Percentiles rank a stretch among this genome's conserved stretches.
Conservation (phyloP, 23 red algal genomes). For the Chondrus crispus region DNA sequence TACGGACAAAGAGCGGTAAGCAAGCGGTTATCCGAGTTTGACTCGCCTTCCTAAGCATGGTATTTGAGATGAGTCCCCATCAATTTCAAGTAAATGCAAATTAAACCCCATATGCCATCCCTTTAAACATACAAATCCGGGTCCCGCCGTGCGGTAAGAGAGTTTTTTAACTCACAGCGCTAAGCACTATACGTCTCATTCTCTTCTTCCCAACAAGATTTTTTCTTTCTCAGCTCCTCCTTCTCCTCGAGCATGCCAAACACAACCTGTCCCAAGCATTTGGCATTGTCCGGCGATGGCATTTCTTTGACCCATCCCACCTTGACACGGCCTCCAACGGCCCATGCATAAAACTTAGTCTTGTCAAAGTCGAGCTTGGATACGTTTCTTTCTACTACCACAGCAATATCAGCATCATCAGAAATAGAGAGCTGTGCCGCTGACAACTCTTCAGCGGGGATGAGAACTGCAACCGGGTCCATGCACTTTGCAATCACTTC, state of each 20-base stretch:
- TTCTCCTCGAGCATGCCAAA: conserved; percentile 45
- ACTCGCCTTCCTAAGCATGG: too few relatives aligned
- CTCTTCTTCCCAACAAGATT: conserved; percentile 67
- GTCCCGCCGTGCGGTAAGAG: too few relatives aligned
- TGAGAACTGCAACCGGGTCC: conserved; percentile 36
- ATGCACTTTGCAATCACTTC: not conserved
- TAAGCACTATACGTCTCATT: conserved; percentile 33
- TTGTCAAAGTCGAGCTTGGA: not conserved
- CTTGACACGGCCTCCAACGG: conserved; percentile 28
- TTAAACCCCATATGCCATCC: too few relatives aligned
- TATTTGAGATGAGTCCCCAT: too few relatives aligned
- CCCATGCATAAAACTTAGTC: conserved; percentile 49
- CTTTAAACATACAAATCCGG: too few relatives aligned
- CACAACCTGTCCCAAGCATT: conserved; percentile 30
- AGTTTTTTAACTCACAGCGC: too few relatives aligned
- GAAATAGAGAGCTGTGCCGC: not conserved
- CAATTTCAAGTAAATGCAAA: too few relatives aligned
- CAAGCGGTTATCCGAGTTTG: too few relatives aligned
- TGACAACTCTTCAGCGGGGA: not conserved
- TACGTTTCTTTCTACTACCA: conserved; percentile 45
- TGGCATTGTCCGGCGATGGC: conserved; percentile 9
- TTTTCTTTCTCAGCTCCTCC: conserved; percentile 7
- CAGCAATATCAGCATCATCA: conserved; percentile 9
- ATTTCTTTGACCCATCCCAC: conserved; percentile 42
- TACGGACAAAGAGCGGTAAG: too few relatives aligned